phyloP scores from a whole-genome alignment of 2,329 filamentous ascomycete genomes.

The Tolypocladium tundrense region DNA sequence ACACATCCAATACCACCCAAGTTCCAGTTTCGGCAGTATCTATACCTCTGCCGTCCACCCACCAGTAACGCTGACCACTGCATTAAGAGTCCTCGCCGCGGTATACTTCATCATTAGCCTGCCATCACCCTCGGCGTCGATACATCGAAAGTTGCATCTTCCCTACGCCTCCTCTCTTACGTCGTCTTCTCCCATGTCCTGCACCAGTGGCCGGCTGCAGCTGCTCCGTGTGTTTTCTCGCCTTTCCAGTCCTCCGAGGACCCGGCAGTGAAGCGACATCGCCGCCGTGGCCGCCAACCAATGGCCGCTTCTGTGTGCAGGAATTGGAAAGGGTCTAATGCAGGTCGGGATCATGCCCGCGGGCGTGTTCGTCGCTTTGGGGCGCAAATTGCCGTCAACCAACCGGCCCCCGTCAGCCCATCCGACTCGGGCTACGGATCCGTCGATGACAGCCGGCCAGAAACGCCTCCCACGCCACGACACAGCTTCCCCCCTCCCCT shows the following conservation, averaged over 20 bases:
- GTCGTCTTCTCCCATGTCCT: background rate
- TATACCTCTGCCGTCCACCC: background rate
- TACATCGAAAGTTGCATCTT: background rate
- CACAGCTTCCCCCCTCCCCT: background rate
- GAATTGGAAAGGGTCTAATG: background rate
- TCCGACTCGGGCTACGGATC: slow-evolving; percentile 20
- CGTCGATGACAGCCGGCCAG: slow-evolving; percentile 6
- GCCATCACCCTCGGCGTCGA: background rate
- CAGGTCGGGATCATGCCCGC: background rate
- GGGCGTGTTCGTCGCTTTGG: background rate
- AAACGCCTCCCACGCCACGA: background rate
- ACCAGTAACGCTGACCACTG: background rate
- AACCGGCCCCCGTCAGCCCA: slow-evolving; percentile 7
- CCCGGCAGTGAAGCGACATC: background rate
- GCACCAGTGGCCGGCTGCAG: background rate
- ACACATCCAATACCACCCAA: background rate
- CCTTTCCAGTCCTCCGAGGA: background rate
- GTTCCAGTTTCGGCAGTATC: background rate
- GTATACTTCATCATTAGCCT: background rate
- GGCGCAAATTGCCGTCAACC: background rate
- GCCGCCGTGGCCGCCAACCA: background rate
- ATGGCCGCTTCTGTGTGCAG: background rate
- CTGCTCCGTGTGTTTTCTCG: background rate
- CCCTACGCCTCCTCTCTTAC: background rate
- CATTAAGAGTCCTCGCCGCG: background rate